Percentiles rank a stretch among this genome's conserved stretches.
Evolutionary conservation across 2,329 filamentous ascomycete genomes (phyloP).

Genomic region (Gliomastix tumulicola): DNA sequence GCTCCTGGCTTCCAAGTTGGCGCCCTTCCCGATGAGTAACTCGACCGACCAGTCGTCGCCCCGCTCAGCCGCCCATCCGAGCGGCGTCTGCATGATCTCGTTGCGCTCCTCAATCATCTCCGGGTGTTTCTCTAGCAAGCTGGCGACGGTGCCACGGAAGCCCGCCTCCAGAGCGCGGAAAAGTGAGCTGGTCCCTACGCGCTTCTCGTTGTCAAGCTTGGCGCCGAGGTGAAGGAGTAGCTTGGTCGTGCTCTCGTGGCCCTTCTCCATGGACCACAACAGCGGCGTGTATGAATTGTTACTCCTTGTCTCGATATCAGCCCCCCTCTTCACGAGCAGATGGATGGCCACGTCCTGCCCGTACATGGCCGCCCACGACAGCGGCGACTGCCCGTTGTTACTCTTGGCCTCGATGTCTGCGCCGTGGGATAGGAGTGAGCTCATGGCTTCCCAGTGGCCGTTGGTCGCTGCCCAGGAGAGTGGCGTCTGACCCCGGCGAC

Average conservation of each 20-base stretch:
- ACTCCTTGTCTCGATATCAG: not conserved
- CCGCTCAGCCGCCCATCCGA: no score
- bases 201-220: not conserved
- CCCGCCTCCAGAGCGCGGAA: no score
- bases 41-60: no score
- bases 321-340: not conserved
- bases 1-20: constrained; percentile 2
- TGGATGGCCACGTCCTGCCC: not conserved
- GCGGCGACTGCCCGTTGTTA: not conserved
- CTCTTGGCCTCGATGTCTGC: not conserved
- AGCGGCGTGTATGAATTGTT: no score
- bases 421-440: not conserved
- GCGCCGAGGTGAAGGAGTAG: not conserved
- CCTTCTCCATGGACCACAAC: not conserved
- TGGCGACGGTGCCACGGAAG: no score
- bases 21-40: constrained; percentile 4
- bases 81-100: no score
- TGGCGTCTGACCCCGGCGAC: no score
- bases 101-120: no score
- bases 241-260: not conserved
- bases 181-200: no score
- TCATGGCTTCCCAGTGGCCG: no score
- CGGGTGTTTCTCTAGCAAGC: no score
- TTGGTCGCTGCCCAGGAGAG: no score
- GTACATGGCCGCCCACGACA: not conserved